These are phyloP conservation scores for Lentinula edodes DNA, from an alignment of 768 basidiomycete genomes.

Conservation along the genomic window DNA sequence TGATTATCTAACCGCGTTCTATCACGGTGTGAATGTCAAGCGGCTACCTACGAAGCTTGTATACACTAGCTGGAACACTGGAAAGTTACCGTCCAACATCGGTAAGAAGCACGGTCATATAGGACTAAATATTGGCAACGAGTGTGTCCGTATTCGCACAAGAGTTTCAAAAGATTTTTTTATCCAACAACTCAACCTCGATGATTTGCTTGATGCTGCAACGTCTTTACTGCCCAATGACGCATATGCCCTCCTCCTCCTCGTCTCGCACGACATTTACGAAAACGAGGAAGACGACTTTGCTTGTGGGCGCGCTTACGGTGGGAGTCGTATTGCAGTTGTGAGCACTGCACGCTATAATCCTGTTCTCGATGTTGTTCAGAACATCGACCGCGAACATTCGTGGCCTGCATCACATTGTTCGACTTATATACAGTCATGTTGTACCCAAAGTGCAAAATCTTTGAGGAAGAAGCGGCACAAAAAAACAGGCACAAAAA, in stretches of 20 bases:
- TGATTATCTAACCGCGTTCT: slow-evolving; percentile 28
- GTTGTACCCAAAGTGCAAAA: slow-evolving; percentile 7
- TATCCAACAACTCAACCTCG: slow-evolving; percentile 26
- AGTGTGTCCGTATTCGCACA: slow-evolving; percentile 27
- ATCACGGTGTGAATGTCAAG: slow-evolving; percentile 26
- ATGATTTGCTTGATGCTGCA: slow-evolving; percentile 30
- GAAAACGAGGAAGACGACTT: slow-evolving; percentile 30
- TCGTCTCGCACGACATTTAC: slow-evolving; percentile 30
- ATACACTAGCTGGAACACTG: slow-evolving; percentile 22
- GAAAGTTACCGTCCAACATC: not conserved
- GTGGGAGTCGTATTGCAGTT: slow-evolving; percentile 32
- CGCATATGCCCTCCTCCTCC: slow-evolving; percentile 27
- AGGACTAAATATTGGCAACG: slow-evolving; percentile 23
- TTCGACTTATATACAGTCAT: slow-evolving; percentile 17
- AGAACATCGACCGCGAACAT: slow-evolving; percentile 25
- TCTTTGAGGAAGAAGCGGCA: slow-evolving; percentile 10
- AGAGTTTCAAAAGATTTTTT: slow-evolving; percentile 20
- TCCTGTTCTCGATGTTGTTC: slow-evolving; percentile 23
- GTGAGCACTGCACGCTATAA: slow-evolving; percentile 30
- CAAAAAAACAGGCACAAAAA: slow-evolving; percentile 2
- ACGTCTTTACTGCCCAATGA: slow-evolving; percentile 26
- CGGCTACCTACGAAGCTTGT: slow-evolving; percentile 13
- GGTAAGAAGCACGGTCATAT: slow-evolving; percentile 17
- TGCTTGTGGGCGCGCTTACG: slow-evolving; percentile 33
- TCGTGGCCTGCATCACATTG: slow-evolving; percentile 34